Conservation (phyloP, 768 basidiomycete species). For the Porphyrellus cyaneotinctus region DNA sequence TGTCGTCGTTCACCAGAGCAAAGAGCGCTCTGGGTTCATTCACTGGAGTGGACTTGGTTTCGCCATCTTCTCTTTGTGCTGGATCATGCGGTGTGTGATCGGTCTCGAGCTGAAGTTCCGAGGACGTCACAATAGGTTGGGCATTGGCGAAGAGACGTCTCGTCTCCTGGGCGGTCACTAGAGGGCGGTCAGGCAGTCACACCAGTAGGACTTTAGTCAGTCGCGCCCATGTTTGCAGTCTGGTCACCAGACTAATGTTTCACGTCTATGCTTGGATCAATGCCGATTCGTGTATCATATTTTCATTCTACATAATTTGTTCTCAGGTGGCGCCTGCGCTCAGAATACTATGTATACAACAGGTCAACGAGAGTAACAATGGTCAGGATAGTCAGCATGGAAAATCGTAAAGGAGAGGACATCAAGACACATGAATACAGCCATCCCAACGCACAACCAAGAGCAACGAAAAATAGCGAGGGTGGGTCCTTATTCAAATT, state of each 20-base stretch:
- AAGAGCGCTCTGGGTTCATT: conserved; percentile 47
- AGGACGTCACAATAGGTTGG: conserved; percentile 30
- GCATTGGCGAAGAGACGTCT: conserved; percentile 31
- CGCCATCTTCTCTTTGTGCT: conserved; percentile 59
- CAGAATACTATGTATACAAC: conserved; percentile 20
- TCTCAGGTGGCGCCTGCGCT: conserved; percentile 8
- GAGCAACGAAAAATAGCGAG: background rate
- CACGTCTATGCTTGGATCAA: conserved; percentile 4
- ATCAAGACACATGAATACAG: conserved; percentile 9
- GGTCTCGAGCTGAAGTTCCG: conserved; percentile 36
- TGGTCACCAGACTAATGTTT: background rate
- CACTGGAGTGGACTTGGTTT: conserved; percentile 66
- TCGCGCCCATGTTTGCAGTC: conserved; percentile 3
- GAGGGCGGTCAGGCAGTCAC: background rate
- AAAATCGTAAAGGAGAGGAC: background rate
- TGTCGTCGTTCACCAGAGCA: conserved; percentile 51
- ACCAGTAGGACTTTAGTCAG: background rate
- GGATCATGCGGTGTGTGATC: conserved; percentile 54
- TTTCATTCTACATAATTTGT: conserved; percentile 17
- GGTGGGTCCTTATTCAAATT: conserved; percentile 30
- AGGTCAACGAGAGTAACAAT: conserved; percentile 1
- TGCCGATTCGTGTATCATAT: conserved; percentile 7
- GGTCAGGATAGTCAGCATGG: conserved; percentile 14
- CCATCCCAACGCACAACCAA: conserved; percentile 5
- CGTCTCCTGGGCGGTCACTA: conserved; percentile 30